These are phyloP conservation scores for Collybia mongolica DNA, from an alignment of 768 basidiomycete genomes.

Conservation along the genomic window DNA sequence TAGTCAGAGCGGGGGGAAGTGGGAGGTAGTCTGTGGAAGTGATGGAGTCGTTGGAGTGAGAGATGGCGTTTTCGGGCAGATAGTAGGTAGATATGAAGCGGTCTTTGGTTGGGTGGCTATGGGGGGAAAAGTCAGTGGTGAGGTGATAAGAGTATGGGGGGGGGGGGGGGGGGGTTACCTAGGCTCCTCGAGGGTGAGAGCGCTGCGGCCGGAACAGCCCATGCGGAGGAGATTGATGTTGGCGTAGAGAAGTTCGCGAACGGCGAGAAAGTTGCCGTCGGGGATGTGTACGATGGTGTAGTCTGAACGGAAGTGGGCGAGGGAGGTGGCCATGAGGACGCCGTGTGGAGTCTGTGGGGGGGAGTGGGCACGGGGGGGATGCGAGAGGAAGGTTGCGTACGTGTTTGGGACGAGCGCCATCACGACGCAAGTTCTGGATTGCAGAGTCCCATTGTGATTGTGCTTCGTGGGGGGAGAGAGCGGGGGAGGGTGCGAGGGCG, in stretches of 20 bases:
- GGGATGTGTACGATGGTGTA: conserved; percentile 83
- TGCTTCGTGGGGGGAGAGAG: conserved; percentile 41
- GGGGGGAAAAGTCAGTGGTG: conserved; percentile 2
- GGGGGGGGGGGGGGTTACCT: conserved; percentile 43
- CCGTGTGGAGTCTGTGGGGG: conserved; percentile 57
- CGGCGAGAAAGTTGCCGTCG: conserved; percentile 60
- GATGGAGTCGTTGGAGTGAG: conserved; percentile 14
- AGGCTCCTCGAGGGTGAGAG: conserved; percentile 76
- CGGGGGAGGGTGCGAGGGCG: conserved; percentile 45
- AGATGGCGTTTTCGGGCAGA: conserved; percentile 41
- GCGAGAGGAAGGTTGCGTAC: conserved; percentile 24
- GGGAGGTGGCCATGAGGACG: conserved; percentile 75
- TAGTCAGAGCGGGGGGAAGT: conserved; percentile 9
- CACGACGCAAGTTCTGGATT: conserved; percentile 59
- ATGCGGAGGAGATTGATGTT: conserved; percentile 85
- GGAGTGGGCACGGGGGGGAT: neutral
- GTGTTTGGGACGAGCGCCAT: conserved; percentile 74
- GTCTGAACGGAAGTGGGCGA: conserved; percentile 86
- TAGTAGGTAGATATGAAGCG: conserved; percentile 74
- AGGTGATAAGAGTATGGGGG: neutral
- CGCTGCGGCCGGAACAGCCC: conserved; percentile 77
- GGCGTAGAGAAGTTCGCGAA: conserved; percentile 67
- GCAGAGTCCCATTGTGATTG: conserved; percentile 59
- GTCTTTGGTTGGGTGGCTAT: conserved; percentile 81
- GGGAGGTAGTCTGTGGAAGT: conserved; percentile 21